Base-by-base conservation (phyloP, 495 filamentous ascomycete genomes). In the Penicillium riverlandense region DNA sequence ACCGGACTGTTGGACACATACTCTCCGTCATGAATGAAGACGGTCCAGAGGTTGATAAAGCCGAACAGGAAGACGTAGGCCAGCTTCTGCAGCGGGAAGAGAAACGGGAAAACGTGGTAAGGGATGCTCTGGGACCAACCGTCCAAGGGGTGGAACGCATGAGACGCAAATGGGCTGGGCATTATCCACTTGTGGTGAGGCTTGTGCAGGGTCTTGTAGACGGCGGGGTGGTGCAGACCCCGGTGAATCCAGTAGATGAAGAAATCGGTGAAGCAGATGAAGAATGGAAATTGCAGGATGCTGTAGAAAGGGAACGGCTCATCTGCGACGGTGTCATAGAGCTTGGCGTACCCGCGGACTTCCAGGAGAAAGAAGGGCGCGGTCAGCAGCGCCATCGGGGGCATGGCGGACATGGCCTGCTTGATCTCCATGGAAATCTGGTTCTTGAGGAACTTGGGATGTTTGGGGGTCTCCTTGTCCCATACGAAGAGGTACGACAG, bases 131-230 rank as follows among this genome's bases (percentile, higher is more conserved):
- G 92, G n/a, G 83, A 75, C 70, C 81, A 96, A 58, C 92, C 92
- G 65, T 97, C 91, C 32, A 96, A 53, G 1, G 91, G 92, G 72
- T 97, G 90, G 77, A 97, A 96, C 41, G 91, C 91, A 69, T 95
- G 84, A 41, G 81, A 84, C 9, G 91, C 92, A 62, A 77, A 96
- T 9, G 91, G 91, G 7, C 90, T 95, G 6, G 92, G 92, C 88
- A 96, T 94, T 68, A 97, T 96, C 92, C 91, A 96, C 71, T 95
- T 96, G 81, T 97, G 91, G 72, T 97, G 92, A 40, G 88, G 84
- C 76, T 97, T 97, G 77, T 97, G 91, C 14, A 97, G 77, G 38
- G 67, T 70, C 72, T 87, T 91, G 79, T 96, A 97, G 39, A 96
- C 62, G 38, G 65, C 52, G 6, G 87, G 86, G 63, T 89, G 84